phyloP scores from a whole-genome alignment of 148 eudicot species.

The Selenicereus undatus region DNA sequence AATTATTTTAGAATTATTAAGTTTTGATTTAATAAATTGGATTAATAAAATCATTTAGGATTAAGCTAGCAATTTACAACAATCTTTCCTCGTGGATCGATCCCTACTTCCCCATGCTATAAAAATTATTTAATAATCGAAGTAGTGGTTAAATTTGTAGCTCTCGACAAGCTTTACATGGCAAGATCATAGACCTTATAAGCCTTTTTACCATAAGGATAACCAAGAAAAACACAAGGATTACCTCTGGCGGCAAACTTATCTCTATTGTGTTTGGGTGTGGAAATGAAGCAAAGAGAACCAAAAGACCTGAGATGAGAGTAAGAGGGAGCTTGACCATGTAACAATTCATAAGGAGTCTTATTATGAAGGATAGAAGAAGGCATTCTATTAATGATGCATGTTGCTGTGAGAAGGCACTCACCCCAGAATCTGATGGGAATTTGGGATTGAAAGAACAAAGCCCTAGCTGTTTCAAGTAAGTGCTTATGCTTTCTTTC shows the following conservation, averaged over 20 bases:
- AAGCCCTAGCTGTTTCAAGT: not conserved
- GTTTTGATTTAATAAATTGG: no score
- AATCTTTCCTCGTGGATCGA: no score
- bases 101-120: no score
- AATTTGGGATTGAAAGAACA: slow-evolving; percentile 1
- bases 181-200: not conserved
- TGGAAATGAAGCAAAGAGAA: not conserved
- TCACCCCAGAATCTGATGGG: slow-evolving; percentile 12
- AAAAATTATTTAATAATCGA: no score
- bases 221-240: not conserved
- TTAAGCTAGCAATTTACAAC: no score
- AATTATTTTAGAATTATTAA: no score
- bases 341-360: not conserved
- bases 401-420: not conserved
- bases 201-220: not conserved
- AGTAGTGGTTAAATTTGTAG: no score
- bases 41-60: no score
- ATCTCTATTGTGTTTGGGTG: not conserved
- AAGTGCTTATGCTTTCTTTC: slow-evolving; percentile 7
- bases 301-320: not conserved
- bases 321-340: not conserved
- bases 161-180: no score
- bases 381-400: not conserved
- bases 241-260: not conserved
- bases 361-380: not conserved